phyloP scores from a whole-genome alignment of 768 basidiomycete genomes.

The Tephrocybe rancida region DNA sequence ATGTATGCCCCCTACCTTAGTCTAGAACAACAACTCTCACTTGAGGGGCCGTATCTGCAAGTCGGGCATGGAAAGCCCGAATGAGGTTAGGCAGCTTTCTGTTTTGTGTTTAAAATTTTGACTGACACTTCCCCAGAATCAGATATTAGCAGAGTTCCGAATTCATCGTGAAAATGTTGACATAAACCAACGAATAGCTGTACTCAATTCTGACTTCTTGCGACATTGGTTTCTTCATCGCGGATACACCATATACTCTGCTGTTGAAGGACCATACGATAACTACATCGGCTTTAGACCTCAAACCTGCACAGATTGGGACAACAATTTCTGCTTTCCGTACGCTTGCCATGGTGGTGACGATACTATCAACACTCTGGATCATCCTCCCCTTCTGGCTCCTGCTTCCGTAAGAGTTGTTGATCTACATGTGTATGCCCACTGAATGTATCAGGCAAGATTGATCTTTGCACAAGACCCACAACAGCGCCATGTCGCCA shows the following conservation, averaged over 20 bases:
- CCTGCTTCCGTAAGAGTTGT: not conserved
- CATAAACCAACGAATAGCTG: not conserved
- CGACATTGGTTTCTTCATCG: not conserved
- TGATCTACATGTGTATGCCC: too few species aligned
- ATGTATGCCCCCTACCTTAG: too few species aligned
- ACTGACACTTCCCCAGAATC: too few species aligned
- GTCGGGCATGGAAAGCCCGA: too few species aligned
- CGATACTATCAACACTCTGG: not conserved
- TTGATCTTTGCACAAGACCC: slow-evolving; percentile 23
- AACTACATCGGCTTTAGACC: not conserved
- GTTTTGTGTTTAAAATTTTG: too few species aligned
- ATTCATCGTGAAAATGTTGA: not conserved
- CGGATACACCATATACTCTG: not conserved
- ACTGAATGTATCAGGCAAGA: not conserved
- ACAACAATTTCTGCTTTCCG: not conserved
- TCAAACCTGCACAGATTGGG: not conserved
- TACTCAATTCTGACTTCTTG: not conserved
- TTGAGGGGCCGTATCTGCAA: too few species aligned
- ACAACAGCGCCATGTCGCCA: slow-evolving; percentile 22
- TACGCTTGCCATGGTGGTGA: not conserved
- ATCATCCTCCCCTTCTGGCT: not conserved
- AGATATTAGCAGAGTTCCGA: not conserved
- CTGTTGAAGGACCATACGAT: not conserved
- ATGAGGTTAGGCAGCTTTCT: too few species aligned
- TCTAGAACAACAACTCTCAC: too few species aligned